Evolutionary conservation across 208 protist genomes (phyloP).

Genomic region (Trypanosoma caninum): DNA sequence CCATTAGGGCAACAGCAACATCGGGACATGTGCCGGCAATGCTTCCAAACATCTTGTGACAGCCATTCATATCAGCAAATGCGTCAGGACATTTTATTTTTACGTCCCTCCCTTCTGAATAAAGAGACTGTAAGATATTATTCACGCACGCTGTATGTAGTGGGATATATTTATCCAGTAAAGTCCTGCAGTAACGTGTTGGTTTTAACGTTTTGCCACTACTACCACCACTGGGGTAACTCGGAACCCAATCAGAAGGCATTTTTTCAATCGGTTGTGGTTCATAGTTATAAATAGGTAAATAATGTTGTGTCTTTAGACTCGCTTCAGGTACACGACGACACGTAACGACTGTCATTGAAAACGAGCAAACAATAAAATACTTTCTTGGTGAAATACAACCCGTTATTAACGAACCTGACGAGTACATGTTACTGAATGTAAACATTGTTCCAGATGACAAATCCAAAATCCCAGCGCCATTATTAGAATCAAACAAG

Average conservation of each 20-base stretch:
- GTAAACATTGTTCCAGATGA: slow-evolving; percentile 3
- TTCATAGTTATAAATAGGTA: slow-evolving; percentile 4
- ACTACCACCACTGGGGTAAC: slow-evolving; percentile 12
- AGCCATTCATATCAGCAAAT: neutral
- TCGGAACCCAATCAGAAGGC: slow-evolving; percentile 6
- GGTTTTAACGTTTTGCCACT: slow-evolving; percentile 5
- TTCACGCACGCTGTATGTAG: slow-evolving; percentile 15
- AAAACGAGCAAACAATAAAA: slow-evolving; percentile 18
- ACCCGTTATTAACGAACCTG: neutral
- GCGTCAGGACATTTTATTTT: slow-evolving; percentile 1
- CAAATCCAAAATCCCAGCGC: slow-evolving; percentile 2
- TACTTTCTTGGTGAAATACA: neutral
- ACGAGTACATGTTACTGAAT: slow-evolving; percentile 1
- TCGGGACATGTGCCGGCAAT: slow-evolving; percentile 7
- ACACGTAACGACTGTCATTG: neutral
- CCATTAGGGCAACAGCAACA: slow-evolving; percentile 1
- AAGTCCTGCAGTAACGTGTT: neutral
- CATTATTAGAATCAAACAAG: slow-evolving; percentile 1
- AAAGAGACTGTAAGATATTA: neutral
- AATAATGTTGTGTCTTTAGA: neutral
- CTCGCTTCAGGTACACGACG: neutral
- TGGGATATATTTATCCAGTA: slow-evolving; percentile 9
- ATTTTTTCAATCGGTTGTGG: slow-evolving; percentile 9
- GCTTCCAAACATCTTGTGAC: neutral
- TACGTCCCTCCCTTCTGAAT: slow-evolving; percentile 1